Evolutionary conservation across 108 stramenopile genomes (phyloP), one percentile per base, ranked within the genome.

Genomic region (Craspedostauros australis): DNA sequence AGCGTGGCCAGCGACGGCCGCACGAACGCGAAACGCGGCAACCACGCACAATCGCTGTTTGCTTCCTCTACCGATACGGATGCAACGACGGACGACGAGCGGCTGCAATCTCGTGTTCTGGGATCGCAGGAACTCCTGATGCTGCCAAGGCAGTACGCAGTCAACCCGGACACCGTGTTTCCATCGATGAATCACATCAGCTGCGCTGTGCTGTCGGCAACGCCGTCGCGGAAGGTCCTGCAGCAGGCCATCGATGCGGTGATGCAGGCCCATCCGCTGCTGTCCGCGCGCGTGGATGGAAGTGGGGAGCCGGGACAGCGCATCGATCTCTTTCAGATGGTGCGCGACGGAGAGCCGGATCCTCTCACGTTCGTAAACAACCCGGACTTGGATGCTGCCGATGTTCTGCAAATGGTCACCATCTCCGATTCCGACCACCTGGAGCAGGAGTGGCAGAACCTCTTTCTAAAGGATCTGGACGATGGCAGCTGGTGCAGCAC

Each of bases 101-200:
- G 3, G 26, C 30, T 26, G 14, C 55, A 61, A 46, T 44, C 53
- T 21, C 78, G 89, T 7, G 53, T 67, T 12, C 75, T 92, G 23
- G 91, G 91, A 4, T 88, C 86, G n/a, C 91, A 92, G 63, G 91
- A 92, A 67, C 62, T 80, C 23, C 78, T 92, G 52, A 88, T 92
- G 86, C 67, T 86, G 3, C 91, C 91, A 5, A 77, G 91, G 8
- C 86, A 88, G 55, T 92, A 92, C 62, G 57, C 54, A 11, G 68
- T 73, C 5, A 75, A 64, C 20, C 50, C 51, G 5, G 65, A 62
- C 25, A 68, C 72, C 20, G 51, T 45, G 23, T 93, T 86, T 65
- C 82, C 87, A 5, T 69, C 73, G 41, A 86, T 92, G 84, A 81
- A 75, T 27, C 86, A 88, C 47, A 77, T 83, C 12, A 63, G 62